phyloP scores from a whole-genome alignment of 768 basidiomycete genomes.

The Lactarius quietus region DNA sequence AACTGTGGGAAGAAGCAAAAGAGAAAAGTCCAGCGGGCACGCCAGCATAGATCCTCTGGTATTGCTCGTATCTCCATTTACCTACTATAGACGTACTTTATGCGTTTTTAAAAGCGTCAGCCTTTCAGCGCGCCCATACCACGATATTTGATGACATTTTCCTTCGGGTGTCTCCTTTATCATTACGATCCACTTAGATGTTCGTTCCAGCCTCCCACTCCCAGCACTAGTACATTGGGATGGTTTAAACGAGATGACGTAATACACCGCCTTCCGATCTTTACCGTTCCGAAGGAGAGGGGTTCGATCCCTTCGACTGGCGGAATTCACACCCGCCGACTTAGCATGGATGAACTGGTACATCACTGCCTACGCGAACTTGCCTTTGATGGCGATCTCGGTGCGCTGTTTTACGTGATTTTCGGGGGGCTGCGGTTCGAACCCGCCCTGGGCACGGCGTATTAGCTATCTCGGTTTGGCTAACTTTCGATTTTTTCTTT shows the following conservation, averaged over 20 bases:
- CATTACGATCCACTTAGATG: constrained; percentile 10
- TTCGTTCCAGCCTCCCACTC: neutral
- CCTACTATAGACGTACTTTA: constrained; percentile 26
- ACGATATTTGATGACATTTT: constrained; percentile 30
- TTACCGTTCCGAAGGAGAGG: neutral
- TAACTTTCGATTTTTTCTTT: constrained; percentile 9
- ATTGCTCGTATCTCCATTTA: constrained; percentile 15
- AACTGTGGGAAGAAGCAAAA: constrained; percentile 68
- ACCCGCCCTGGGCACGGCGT: constrained; percentile 6
- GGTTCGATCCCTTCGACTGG: constrained; percentile 17
- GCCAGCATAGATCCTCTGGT: constrained; percentile 26
- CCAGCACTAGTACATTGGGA: neutral
- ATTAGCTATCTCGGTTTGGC: constrained; percentile 9
- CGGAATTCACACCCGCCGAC: constrained; percentile 1
- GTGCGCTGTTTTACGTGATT: constrained; percentile 46
- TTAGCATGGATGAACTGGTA: constrained; percentile 76
- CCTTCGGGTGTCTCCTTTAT: constrained; percentile 24
- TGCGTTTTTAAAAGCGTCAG: constrained; percentile 30
- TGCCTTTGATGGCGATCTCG: constrained; percentile 86
- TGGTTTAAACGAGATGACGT: neutral
- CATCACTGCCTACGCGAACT: constrained; percentile 83
- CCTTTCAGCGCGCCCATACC: constrained; percentile 20
- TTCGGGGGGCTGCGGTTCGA: constrained; percentile 24
- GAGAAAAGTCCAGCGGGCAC: constrained; percentile 43
- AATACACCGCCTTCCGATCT: neutral